Base-by-base conservation (phyloP, 495 filamentous ascomycete genomes). In the Chaetomium fimeti region DNA sequence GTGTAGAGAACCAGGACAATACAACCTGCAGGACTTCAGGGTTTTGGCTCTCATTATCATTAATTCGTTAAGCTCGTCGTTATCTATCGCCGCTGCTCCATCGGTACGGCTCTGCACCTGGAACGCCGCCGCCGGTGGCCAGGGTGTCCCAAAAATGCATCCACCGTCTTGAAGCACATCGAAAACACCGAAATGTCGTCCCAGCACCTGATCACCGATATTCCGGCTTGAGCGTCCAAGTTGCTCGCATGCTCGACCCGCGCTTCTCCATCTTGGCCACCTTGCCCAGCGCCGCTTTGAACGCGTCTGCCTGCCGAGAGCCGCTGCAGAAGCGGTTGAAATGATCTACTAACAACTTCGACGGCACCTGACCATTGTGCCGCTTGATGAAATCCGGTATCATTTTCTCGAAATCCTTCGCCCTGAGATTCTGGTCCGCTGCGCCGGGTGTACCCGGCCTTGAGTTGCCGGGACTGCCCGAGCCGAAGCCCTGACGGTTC, bases 311-410 rank as follows among this genome's bases (percentile, higher is more conserved):
- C 69, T 82, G 77, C 40, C 71, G 69, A 3, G 67, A 60, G 0
- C 71, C 75, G 20, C 64, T 69, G 59, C 81, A 86, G 62, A 84
- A 84, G 49, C 71, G 79, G 53, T 79, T 82, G 62, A 86, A 96
- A 65, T 95, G 89, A 68, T 93, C 87, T 24, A 95, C 86, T 65
- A 97, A 75, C 75, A 87, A 81, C 77, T 92, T 88, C 20, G 87
- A 91, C 28, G 87, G 84, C 8, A 87, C 90, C 16, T 82, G 78
- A 1, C 91, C 91, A 3, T 87, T 88, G 62, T 93, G 91, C 16
- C 82, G 74, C 32, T 77, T 78, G 54, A 97, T 84, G 65, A 88
- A 97, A 47, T 87, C 82, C 13, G 86, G 84, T 43, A 96, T 92
- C 79, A 91, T 80, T 61, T 81, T 84, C 61, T 88, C 78, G 70